Conservation (phyloP, 1,139 yeast species). For the Pichia sp. region DNA sequence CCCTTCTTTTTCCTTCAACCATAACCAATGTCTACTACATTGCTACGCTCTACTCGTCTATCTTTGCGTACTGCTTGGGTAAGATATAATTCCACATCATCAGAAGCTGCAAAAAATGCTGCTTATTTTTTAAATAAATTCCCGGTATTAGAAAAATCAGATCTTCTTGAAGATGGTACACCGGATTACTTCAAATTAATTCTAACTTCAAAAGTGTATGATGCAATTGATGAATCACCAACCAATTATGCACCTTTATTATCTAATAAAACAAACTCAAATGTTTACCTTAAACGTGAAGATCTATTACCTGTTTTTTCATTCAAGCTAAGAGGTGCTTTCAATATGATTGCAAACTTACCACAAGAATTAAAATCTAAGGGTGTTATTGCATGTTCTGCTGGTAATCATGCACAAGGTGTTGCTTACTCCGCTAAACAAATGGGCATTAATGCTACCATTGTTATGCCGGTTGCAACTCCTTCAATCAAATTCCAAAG, state of each 20-base stretch:
- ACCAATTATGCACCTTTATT: conserved; percentile 69
- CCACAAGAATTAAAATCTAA: conserved; percentile 60
- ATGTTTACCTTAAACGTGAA: conserved; percentile 77
- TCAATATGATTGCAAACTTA: conserved; percentile 89
- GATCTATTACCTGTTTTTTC: conserved; percentile 93
- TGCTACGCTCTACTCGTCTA: not conserved
- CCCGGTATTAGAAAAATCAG: conserved; percentile 47
- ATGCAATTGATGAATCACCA: conserved; percentile 88
- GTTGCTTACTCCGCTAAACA: conserved; percentile 88
- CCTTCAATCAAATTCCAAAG: conserved; percentile 91
- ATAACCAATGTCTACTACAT: not conserved
- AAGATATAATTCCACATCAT: not conserved
- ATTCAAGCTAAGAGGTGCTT: conserved; percentile 94
- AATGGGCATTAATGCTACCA: conserved; percentile 85
- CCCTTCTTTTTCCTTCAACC: not conserved
- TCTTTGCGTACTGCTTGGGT: not conserved
- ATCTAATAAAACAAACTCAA: conserved; percentile 65
- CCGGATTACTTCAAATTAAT: conserved; percentile 94
- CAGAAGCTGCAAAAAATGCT: not conserved
- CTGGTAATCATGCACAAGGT: conserved; percentile 99
- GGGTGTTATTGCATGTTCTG: conserved; percentile 97
- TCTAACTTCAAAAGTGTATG: conserved; percentile 87
- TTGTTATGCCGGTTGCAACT: conserved; percentile 96
- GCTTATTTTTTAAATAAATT: conserved; percentile 26
- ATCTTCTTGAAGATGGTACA: conserved; percentile 50